Evolutionary conservation across 495 filamentous ascomycete species (phyloP), one percentile per base, ranked within the genome.

Genomic region (Hypoxylon trugodes): DNA sequence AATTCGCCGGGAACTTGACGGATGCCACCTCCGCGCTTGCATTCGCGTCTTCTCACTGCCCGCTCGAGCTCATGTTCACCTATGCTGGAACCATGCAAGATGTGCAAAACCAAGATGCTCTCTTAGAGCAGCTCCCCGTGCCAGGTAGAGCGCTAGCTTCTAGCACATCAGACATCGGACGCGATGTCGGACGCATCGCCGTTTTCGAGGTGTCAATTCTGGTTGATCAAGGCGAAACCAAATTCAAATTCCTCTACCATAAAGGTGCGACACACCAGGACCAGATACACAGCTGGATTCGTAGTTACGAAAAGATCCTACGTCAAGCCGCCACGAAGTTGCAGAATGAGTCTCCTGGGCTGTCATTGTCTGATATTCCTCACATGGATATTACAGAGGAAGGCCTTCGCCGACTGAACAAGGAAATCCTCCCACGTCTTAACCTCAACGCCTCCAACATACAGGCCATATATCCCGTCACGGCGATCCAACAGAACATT

Each of bases 21-120:
- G 65, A 73, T 30, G 51, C 47, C 3, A 12, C 53, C 18, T 67
- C 69, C 8, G 61, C 70, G 0, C 61, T 67, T 6, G 71, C 66
- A 25, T 80, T 79, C 35, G 55, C 68, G 18, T 74, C 77, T 35
- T 82, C 82, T 2, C 75, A 81, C 43, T 84, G 78, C 71, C 88
- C 88, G 4, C 82, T 90, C 59, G 89, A 91, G 71, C 82, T 91
- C 32, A 83, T 84, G 1, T 90, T 91, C 71, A 89, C 87, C 63
- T 90, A 91, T 59, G 79, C 87, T 9, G 89, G 87, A 0, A 79
- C 85, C 13, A 77, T 86, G 58, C 86, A 88, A 46, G 83, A 87
- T 54, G 66, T 90, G 0, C 86, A 88, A 70, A 78, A 84, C 22
- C 76, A 82, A 16, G 86, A 86, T 46, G 81, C 84, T 4, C 74